A percentile compares a stretch with the other conserved stretches of the same genome.
Evolutionary conservation across 2,329 filamentous ascomycete species (phyloP).

Genomic region (Byssothecium circinans): DNA sequence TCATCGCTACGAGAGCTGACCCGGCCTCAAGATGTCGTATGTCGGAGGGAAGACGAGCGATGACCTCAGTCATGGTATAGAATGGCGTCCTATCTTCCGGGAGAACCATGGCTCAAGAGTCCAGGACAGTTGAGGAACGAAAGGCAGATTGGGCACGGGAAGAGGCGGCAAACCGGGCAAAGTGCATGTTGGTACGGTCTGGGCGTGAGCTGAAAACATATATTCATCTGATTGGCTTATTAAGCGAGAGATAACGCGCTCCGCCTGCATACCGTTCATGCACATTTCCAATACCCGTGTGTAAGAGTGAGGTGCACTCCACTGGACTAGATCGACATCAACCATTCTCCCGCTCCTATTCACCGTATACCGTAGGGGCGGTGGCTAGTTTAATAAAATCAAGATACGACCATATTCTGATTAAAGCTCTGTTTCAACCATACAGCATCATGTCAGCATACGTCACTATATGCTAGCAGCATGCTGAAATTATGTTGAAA

Average conservation of each 20-base stretch:
- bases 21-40: neutral
- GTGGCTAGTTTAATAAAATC: no score
- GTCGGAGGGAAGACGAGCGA: neutral
- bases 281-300: neutral
- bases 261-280: neutral
- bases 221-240: neutral
- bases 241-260: neutral
- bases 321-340: no score
- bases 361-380: no score
- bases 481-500: no score
- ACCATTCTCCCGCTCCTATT: no score
- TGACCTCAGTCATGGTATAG: neutral
- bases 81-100: neutral
- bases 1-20: neutral
- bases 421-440: no score
- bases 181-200: constrained; percentile 2
- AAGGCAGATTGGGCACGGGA: no score
- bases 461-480: no score
- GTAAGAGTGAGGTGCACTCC: no score
- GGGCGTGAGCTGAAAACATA: neutral
- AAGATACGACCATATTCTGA: no score
- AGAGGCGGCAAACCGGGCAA: neutral
- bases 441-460: no score
- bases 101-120: neutral
- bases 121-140: neutral